Base-by-base conservation (phyloP, 331 rosid genomes). In the Quercus tomentella region DNA sequence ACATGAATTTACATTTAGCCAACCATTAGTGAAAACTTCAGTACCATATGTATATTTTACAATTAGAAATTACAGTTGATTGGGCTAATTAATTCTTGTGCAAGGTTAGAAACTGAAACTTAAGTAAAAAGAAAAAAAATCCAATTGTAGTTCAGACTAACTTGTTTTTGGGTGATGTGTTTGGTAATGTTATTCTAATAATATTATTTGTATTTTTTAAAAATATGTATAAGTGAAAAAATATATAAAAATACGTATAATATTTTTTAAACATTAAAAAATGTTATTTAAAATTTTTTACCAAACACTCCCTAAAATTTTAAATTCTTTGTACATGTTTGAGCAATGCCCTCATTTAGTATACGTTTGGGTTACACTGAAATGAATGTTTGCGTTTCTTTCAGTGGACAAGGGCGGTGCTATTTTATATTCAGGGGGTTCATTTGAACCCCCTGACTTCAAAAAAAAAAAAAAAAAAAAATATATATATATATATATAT, bases 1-100 rank as follows among this genome's bases (percentile, higher is more conserved):
- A 78, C 76, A 82, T 65, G 67, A 71, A 61, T 74, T 75, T 18
- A 74, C 71, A 63, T 49, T 80, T 45, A 77, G 67, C 11, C 37
- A 77, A 82, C 45, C 49, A 56, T 31, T 28, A 56, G 55, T 69
- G 62, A 35, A 58, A 78, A 23, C 58, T 12, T 54, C 62, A 49
- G 33, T 57, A 54, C 23, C 51, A 52, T 10, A 70, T 41, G 28
- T 68, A 61, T 45, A 12, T 16, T 12, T 55, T 43, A 43, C 18
- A 18, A 28, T 51, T 23, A 37, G 72, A 35, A 31, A 15, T 6
- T 25, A 51, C 8, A 31, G 26, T 3, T 35, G 28, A 3, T 61
- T 23, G 68, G 67, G 67, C 35, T 23, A 28, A 23, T 25, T 25
- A 28, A 12, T 25, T 11, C 30, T 12, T 17, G 4, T 63, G 70